Evolutionary conservation across 306 rosid species (phyloP).

Genomic region (Vigna nakashimae): DNA sequence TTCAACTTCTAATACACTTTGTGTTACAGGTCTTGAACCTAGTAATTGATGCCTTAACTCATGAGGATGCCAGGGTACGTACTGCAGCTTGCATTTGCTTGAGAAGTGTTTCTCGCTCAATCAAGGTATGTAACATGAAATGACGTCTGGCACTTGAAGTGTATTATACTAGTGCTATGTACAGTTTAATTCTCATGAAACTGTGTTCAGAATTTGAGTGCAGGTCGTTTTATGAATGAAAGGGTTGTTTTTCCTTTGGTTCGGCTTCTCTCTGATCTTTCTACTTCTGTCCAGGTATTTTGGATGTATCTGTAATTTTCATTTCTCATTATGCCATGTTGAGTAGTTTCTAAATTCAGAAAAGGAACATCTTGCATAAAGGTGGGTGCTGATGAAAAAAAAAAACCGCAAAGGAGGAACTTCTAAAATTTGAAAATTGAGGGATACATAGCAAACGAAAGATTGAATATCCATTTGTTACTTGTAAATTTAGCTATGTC

Average conservation of each 20-base stretch:
- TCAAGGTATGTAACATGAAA: slow-evolving; percentile 69
- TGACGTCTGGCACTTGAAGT: slow-evolving; percentile 34
- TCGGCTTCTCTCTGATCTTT: slow-evolving; percentile 78
- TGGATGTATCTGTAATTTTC: slow-evolving; percentile 31
- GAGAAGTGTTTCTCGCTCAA: slow-evolving; percentile 86
- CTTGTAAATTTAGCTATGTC: background rate
- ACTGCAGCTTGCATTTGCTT: slow-evolving; percentile 93
- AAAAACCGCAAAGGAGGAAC: background rate
- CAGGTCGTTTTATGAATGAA: slow-evolving; percentile 90
- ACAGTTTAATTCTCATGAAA: slow-evolving; percentile 50
- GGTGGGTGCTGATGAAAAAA: too few relatives aligned
- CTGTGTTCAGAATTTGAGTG: slow-evolving; percentile 84
- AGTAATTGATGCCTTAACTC: slow-evolving; percentile 68
- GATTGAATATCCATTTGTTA: background rate
- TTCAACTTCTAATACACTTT: slow-evolving; percentile 36
- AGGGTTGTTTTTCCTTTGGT: slow-evolving; percentile 76
- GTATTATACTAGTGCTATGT: slow-evolving; percentile 22
- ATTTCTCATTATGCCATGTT: slow-evolving; percentile 20
- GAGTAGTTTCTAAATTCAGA: slow-evolving; percentile 14
- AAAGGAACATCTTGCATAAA: background rate
- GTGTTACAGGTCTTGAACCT: slow-evolving; percentile 64
- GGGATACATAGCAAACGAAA: background rate
- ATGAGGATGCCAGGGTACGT: slow-evolving; percentile 73
- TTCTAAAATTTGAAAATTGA: background rate
- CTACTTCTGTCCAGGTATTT: slow-evolving; percentile 83